Evolutionary conservation across 352 stramenopile genomes (phyloP).

Genomic region (Globisporangium iwayamae): DNA sequence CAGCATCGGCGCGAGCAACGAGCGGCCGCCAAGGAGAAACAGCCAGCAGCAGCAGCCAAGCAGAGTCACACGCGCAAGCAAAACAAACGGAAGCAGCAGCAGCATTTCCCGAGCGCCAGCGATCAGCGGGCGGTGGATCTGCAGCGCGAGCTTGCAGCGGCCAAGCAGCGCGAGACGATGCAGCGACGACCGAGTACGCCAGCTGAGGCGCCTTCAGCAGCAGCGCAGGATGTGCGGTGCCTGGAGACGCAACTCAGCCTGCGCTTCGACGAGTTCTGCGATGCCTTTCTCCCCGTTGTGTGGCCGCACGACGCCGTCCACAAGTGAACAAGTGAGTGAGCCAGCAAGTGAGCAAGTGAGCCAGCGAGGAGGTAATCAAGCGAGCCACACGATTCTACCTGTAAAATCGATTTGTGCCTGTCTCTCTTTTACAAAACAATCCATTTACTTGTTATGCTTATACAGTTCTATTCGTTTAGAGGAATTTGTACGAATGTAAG

Average conservation of each 20-base stretch:
- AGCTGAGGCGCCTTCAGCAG: background rate
- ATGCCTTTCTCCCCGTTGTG: constrained; percentile 47
- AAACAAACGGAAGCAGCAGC: constrained; percentile 7
- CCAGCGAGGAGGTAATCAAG: background rate
- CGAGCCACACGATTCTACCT: background rate
- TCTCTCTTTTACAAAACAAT: background rate
- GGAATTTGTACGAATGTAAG: too few species aligned
- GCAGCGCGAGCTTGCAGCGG: constrained; percentile 36
- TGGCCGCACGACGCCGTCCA: constrained; percentile 36
- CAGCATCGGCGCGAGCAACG: constrained; percentile 3
- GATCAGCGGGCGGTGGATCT: constrained; percentile 30
- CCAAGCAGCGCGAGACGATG: constrained; percentile 32
- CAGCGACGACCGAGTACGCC: constrained; percentile 25
- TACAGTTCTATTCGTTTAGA: too few species aligned
- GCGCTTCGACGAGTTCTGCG: constrained; percentile 66
- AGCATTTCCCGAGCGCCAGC: background rate
- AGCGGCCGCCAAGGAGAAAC: background rate
- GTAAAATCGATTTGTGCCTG: background rate
- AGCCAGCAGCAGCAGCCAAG: background rate
- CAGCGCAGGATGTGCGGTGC: constrained; percentile 16
- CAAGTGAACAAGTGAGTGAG: background rate
- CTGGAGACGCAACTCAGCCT: constrained; percentile 53
- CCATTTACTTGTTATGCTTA: too few species aligned
- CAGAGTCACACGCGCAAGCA: background rate
- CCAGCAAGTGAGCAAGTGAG: background rate